phyloP scores from a whole-genome alignment of 345 rosid genomes.

The Gossypium turneri region DNA sequence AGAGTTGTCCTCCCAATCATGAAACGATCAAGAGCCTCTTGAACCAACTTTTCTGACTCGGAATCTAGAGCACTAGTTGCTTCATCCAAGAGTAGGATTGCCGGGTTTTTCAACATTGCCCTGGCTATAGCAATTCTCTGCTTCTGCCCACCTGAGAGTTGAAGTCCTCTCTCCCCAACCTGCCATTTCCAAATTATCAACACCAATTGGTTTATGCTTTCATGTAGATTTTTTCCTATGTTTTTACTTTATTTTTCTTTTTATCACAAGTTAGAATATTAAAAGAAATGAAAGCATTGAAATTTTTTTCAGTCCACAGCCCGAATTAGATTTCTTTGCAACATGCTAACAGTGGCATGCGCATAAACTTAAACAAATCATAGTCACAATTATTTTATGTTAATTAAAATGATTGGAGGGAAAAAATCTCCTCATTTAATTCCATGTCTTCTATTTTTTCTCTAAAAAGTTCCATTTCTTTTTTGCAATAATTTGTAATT shows the following conservation, averaged over 20 bases:
- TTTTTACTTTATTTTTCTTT: background rate
- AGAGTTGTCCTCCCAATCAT: conserved; percentile 99
- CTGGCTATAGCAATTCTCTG: conserved; percentile 98
- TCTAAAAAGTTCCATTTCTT: background rate
- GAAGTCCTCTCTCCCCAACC: conserved; percentile 98
- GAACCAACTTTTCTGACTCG: conserved; percentile 94
- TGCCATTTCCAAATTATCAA: conserved; percentile 39
- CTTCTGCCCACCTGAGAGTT: conserved; percentile 97
- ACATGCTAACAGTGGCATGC: background rate
- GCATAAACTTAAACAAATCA: background rate
- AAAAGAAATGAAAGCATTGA: background rate
- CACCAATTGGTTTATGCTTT: background rate
- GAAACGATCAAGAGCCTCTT: conserved; percentile 94
- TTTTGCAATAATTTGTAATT: background rate
- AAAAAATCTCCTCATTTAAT: background rate
- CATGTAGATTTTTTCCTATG: background rate
- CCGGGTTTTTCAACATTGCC: conserved; percentile 97
- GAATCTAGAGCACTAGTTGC: conserved; percentile 97
- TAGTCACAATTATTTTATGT: background rate
- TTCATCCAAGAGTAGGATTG: conserved; percentile 85
- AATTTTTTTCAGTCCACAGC: background rate
- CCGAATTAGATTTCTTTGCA: background rate
- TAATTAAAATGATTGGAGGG: background rate
- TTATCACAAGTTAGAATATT: background rate
- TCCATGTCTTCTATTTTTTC: background rate